Conservation (phyloP, 176 grass and related monocot species). For the Phoenix roebelenii region DNA sequence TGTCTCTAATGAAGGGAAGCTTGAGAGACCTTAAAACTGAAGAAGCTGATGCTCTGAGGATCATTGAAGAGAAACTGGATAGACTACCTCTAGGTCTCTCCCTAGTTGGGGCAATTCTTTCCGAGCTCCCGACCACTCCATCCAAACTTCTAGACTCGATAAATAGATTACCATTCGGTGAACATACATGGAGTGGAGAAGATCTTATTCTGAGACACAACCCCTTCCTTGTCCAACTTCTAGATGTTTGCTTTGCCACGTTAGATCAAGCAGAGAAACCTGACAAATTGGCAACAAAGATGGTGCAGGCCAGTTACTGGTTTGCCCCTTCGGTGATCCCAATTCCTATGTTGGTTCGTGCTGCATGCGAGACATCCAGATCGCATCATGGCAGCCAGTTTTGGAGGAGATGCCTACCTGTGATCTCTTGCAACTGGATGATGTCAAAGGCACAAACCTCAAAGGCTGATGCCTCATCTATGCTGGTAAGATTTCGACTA, state of each 20-base stretch:
- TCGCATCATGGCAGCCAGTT: neutral
- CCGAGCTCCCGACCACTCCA: conserved; percentile 17
- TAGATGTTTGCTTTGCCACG: conserved; percentile 39
- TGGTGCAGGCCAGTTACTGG: conserved; percentile 33
- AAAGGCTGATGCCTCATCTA: conserved; percentile 22
- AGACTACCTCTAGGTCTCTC: conserved; percentile 31
- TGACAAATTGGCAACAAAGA: conserved; percentile 9
- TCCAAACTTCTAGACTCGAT: conserved; percentile 23
- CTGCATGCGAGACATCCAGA: neutral
- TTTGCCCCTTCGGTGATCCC: conserved; percentile 43
- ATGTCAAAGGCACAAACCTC: conserved; percentile 9
- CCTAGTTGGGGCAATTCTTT: conserved; percentile 25
- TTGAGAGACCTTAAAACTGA: neutral
- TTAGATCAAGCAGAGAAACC: conserved; percentile 11
- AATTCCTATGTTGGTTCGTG: conserved; percentile 14
- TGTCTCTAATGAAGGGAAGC: conserved; percentile 40
- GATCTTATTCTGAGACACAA: conserved; percentile 23
- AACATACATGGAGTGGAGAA: conserved; percentile 13
- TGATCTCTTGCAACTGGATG: conserved; percentile 7
- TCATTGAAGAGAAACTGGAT: conserved; percentile 28
- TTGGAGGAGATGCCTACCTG: conserved; percentile 3
- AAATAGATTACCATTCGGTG: conserved; percentile 12
- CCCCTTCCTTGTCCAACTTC: conserved; percentile 26
- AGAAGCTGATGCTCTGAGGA: conserved; percentile 15
- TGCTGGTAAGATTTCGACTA: conserved; percentile 24